Evolutionary conservation across 2,329 filamentous ascomycete species (phyloP).

Genomic region (Septoria petroselini): DNA sequence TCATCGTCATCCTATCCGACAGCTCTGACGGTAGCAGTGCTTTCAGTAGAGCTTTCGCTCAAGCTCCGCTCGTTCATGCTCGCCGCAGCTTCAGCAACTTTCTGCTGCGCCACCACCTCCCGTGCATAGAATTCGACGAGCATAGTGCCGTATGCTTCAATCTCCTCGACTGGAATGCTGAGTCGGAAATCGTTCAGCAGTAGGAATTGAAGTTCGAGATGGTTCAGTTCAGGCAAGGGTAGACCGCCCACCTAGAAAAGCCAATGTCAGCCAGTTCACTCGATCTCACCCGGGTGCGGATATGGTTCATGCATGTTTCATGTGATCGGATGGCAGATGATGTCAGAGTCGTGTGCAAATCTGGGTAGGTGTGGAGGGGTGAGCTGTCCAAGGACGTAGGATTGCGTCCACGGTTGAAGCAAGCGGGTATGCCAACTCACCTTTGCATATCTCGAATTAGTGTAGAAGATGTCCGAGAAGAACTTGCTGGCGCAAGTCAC

Average conservation of each 20-base stretch:
- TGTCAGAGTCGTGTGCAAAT: conserved; percentile 1
- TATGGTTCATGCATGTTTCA: not conserved
- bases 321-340: not conserved
- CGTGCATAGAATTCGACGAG: conserved; percentile 95
- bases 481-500: conserved; percentile 99
- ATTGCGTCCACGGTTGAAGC: not conserved
- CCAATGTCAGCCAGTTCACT: conserved; percentile 9
- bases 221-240: conserved; percentile 87
- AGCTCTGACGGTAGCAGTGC: conserved; percentile 33
- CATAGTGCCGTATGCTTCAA: conserved; percentile 98
- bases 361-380: conserved; percentile 9
- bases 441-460: conserved; percentile 98
- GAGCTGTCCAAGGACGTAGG: not conserved
- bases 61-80: conserved; percentile 30
- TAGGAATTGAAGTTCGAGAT: conserved; percentile 92
- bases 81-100: conserved; percentile 35
- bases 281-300: not conserved
- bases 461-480: conserved; percentile 98
- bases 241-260: conserved; percentile 78
- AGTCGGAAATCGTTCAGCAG: conserved; percentile 94
- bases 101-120: conserved; percentile 71
- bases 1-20: conserved; percentile 13
- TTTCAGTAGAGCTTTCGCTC: conserved; percentile 36
- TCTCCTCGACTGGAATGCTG: conserved; percentile 86
- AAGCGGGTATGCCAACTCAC: conserved; percentile 50